Conservation (phyloP, 371 early-diverging fungal species). For the Apophysomyces trapeziformis region DNA sequence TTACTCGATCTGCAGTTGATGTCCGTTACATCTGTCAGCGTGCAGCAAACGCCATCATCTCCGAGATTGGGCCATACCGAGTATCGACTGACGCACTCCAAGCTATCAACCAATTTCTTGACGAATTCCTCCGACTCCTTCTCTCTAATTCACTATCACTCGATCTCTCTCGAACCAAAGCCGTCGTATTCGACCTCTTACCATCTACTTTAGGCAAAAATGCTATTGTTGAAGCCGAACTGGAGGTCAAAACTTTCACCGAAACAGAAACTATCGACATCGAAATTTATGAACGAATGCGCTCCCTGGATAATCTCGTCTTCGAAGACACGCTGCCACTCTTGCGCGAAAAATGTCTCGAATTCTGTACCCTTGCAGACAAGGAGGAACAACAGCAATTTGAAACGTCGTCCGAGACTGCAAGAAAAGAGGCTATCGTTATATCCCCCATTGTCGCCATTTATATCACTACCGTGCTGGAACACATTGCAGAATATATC, state of each 20-base stretch:
- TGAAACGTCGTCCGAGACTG: slow-evolving; percentile 8
- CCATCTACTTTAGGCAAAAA: slow-evolving; percentile 62
- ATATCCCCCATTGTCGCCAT: slow-evolving; percentile 64
- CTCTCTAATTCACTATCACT: slow-evolving; percentile 49
- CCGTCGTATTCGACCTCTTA: slow-evolving; percentile 47
- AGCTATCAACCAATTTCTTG: slow-evolving; percentile 63
- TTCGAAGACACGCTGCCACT: slow-evolving; percentile 31
- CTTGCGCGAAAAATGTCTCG: slow-evolving; percentile 53
- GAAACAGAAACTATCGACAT: slow-evolving; percentile 40
- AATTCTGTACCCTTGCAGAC: slow-evolving; percentile 56
- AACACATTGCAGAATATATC: slow-evolving; percentile 65
- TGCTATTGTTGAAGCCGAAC: slow-evolving; percentile 69
- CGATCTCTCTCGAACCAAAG: slow-evolving; percentile 55
- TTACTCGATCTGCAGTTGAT: slow-evolving; percentile 4
- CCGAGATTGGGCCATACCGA: slow-evolving; percentile 60
- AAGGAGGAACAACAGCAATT: slow-evolving; percentile 24
- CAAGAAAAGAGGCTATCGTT: slow-evolving; percentile 13
- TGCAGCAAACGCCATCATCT: slow-evolving; percentile 69
- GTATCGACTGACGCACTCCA: slow-evolving; percentile 66
- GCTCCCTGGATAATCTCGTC: slow-evolving; percentile 23
- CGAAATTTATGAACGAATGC: slow-evolving; percentile 42
- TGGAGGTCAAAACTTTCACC: slow-evolving; percentile 60
- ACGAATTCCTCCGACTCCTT: slow-evolving; percentile 59
- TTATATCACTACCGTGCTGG: slow-evolving; percentile 62
- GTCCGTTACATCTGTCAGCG: slow-evolving; percentile 60